Percentiles rank a stretch among this genome's conserved stretches.
Evolutionary conservation across 2,329 filamentous ascomycete species (phyloP).

Genomic region (Penicillium sp.): DNA sequence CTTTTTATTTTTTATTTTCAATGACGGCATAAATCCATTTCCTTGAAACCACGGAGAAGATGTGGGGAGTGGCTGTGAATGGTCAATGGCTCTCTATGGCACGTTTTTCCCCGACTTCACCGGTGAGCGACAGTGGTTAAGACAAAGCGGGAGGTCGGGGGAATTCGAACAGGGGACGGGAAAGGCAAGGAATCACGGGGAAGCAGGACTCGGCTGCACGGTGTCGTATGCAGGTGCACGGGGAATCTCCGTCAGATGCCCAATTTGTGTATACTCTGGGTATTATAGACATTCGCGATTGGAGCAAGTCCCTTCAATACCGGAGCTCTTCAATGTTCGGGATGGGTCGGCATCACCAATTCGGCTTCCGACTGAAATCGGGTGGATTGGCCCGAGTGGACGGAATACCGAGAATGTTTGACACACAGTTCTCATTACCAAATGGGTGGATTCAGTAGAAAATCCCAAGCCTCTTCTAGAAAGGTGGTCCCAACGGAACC

Average conservation of each 20-base stretch:
- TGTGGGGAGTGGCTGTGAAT: slow-evolving; percentile 19
- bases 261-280: not conserved
- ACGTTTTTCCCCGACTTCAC: slow-evolving; percentile 24
- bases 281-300: not conserved
- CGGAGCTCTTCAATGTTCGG: not conserved
- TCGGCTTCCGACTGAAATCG: slow-evolving; percentile 6
- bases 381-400: slow-evolving; percentile 6
- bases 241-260: not conserved
- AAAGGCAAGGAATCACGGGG: not conserved
- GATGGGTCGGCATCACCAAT: slow-evolving; percentile 2
- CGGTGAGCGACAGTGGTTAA: slow-evolving; percentile 27
- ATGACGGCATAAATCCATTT: slow-evolving; percentile 27
- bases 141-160: slow-evolving; percentile 10
- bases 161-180: slow-evolving; percentile 9
- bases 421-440: slow-evolving; percentile 2
- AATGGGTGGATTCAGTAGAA: slow-evolving; percentile 1
- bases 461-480: not conserved
- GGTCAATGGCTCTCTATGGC: slow-evolving; percentile 14
- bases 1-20: not conserved
- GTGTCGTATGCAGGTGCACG: slow-evolving; percentile 9
- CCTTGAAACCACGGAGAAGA: slow-evolving; percentile 13
- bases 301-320: no score
- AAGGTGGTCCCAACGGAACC: not conserved
- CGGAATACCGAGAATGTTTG: slow-evolving; percentile 8
- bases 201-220: slow-evolving; percentile 3